Percentiles rank a stretch among this genome's conserved stretches.
Evolutionary conservation across 495 filamentous ascomycete species (phyloP).

Genomic region (Penicillium cosmopolitanum): DNA sequence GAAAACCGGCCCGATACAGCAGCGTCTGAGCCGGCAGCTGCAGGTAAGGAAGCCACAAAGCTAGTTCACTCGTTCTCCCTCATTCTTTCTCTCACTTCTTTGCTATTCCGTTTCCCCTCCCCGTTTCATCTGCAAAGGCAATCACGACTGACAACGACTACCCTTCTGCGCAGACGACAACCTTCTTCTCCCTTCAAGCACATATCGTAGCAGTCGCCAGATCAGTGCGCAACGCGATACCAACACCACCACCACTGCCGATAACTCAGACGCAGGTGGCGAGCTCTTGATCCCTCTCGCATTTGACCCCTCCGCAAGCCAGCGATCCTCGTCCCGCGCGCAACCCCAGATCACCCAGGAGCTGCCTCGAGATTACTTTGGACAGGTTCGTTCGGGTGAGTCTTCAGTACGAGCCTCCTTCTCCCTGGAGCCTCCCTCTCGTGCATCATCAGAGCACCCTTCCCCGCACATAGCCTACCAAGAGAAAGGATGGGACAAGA

Average conservation of each 20-base stretch:
- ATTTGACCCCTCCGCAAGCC: constrained; percentile 77
- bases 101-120: background rate
- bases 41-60: constrained; percentile 22
- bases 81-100: background rate
- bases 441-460: constrained; percentile 36
- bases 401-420: constrained; percentile 24
- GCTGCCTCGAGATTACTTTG: constrained; percentile 39
- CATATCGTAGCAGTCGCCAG: constrained; percentile 79
- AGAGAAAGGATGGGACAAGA: constrained; percentile 72
- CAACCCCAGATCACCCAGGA: constrained; percentile 33
- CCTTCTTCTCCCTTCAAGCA: constrained; percentile 71
- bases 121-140: background rate
- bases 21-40: background rate
- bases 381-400: constrained; percentile 22
- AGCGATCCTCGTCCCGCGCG: constrained; percentile 51
- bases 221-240: constrained; percentile 59
- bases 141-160: background rate
- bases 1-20: background rate
- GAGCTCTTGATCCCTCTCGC: constrained; percentile 90
- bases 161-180: constrained; percentile 43
- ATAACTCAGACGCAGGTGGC: constrained; percentile 60
- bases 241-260: constrained; percentile 42
- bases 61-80: too few relatives aligned
- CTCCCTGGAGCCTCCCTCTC: constrained; percentile 21
- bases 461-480: constrained; percentile 92